These are phyloP conservation scores for Alternaria hordeiaustralica DNA, from an alignment of 2,329 filamentous ascomycete genomes.

Conservation along the genomic window DNA sequence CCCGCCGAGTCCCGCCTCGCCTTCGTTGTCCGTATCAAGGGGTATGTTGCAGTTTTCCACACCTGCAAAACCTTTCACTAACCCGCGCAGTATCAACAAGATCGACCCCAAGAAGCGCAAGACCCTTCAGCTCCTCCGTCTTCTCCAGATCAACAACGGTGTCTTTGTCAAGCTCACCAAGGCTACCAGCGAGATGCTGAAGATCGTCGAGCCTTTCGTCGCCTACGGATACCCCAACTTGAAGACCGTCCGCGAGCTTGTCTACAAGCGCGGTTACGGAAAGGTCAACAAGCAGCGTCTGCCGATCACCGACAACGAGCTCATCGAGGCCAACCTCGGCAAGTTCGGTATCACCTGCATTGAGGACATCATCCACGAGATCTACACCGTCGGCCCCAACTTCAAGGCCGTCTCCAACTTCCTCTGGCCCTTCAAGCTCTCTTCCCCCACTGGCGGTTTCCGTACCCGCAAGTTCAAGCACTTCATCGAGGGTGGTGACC, in stretches of 20 bases:
- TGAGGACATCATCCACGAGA: constrained; percentile 99
- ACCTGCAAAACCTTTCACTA: not conserved
- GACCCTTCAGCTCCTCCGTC: constrained; percentile 99
- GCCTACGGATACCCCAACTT: constrained; percentile 99
- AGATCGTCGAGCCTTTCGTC: constrained; percentile 97
- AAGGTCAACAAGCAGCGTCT: constrained; percentile 99
- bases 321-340: constrained; percentile 96
- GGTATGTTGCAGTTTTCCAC: constrained; percentile 57
- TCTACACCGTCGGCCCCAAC: constrained; percentile 96
- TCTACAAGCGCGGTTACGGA: constrained; percentile 98
- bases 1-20: constrained; percentile 95
- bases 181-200: constrained; percentile 96
- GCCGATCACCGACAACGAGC: constrained; percentile 93
- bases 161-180: constrained; percentile 98
- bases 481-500: constrained; percentile 98
- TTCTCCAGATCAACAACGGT: constrained; percentile 99
- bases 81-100: constrained; percentile 91
- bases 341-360: constrained; percentile 96
- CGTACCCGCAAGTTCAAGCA: constrained; percentile 97
- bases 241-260: constrained; percentile 97
- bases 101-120: constrained; percentile 99
- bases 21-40: constrained; percentile 99
- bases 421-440: constrained; percentile 99
- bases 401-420: constrained; percentile 99
- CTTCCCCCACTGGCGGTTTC: constrained; percentile 98